A percentile compares a stretch with the other conserved stretches of the same genome.
These are phyloP conservation scores for Taphrina deformans DNA, from an alignment of 1,139 yeast species.

Conservation along the genomic window DNA sequence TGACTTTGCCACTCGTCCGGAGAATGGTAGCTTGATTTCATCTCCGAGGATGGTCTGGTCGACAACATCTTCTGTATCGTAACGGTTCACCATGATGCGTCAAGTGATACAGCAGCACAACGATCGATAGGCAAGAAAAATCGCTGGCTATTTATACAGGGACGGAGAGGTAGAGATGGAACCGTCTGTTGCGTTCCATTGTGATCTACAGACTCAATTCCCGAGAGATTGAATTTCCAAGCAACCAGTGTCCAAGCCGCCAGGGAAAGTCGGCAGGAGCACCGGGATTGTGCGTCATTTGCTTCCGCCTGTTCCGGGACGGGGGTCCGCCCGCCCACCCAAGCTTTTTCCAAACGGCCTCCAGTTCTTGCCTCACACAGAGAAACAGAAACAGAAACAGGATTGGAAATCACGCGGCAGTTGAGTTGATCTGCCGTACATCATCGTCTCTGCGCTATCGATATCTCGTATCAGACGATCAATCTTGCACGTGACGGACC, in stretches of 20 bases:
- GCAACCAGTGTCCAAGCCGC: not conserved
- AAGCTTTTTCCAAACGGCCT: too few species aligned
- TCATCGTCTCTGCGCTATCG: too few species aligned
- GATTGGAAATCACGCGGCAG: too few species aligned
- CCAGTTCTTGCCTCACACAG: too few species aligned
- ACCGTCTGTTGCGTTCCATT: too few species aligned
- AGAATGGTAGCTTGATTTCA: constrained; percentile 27
- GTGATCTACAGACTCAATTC: not conserved
- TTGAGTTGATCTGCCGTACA: too few species aligned
- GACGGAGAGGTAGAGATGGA: too few species aligned
- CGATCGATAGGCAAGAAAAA: not conserved
- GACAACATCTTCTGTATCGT: constrained; percentile 13
- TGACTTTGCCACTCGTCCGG: constrained; percentile 4
- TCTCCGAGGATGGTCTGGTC: constrained; percentile 28
- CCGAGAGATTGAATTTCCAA: not conserved
- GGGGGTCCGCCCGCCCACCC: too few species aligned
- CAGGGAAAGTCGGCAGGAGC: not conserved
- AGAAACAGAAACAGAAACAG: too few species aligned
- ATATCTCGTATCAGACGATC: too few species aligned
- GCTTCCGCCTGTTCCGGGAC: not conserved
- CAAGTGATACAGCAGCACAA: not conserved
- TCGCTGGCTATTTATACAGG: too few species aligned
- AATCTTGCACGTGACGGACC: too few species aligned
- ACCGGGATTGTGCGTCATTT: not conserved
- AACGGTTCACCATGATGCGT: constrained; percentile 8